A percentile compares a stretch with the other conserved stretches of the same genome.
Evolutionary conservation across 305 asterid genomes (phyloP).

Genomic region (Plantago lanceolata): DNA sequence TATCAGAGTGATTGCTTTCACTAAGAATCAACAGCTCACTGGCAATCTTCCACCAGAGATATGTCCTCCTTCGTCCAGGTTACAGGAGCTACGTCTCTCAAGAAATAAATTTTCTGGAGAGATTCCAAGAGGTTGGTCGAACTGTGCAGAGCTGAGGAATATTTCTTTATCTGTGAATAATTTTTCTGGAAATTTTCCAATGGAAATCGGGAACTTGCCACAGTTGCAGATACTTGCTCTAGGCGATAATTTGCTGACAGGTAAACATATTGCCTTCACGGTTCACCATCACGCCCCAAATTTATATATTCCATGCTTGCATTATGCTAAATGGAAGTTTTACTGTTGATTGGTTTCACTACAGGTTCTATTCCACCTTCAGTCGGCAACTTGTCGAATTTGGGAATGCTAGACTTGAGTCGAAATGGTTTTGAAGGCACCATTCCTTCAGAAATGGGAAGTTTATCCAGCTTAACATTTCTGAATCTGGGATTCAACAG

Average conservation of each 20-base stretch:
- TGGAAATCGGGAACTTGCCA: not conserved
- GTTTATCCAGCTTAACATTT: too few species aligned
- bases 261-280: not conserved
- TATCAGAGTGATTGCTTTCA: not conserved
- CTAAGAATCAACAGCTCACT: not conserved
- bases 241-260: conserved; percentile 7
- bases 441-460: not conserved
- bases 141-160: not conserved
- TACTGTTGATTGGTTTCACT: too few species aligned
- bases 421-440: not conserved
- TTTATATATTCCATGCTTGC: too few species aligned
- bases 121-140: too few species aligned
- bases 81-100: too few species aligned
- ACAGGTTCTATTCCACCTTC: conserved; percentile 21
- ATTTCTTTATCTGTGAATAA: not conserved
- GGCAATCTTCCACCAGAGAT: not conserved
- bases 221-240: conserved; percentile 7
- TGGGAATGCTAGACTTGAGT: not conserved
- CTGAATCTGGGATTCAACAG: not conserved
- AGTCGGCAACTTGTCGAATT: conserved; percentile 15
- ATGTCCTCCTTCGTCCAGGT: not conserved
- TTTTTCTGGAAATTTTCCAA: not conserved
- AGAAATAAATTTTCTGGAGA: too few species aligned
- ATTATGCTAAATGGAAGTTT: too few species aligned
- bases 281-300: too few species aligned